Conservation (phyloP, 805 yeast genomes). For the Metschnikowia chrysomelidarum region DNA sequence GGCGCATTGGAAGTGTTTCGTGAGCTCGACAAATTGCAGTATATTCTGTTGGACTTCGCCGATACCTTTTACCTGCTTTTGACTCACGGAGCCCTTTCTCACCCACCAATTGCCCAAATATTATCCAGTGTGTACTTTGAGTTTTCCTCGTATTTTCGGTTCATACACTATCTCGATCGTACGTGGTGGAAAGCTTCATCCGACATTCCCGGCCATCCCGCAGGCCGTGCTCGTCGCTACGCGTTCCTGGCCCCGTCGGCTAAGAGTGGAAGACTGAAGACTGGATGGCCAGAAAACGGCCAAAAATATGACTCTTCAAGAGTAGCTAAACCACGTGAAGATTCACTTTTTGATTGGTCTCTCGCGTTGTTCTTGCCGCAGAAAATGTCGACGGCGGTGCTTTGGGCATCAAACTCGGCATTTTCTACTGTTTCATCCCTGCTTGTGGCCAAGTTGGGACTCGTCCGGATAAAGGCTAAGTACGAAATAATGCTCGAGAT, state of each 20-base stretch:
- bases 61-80: constrained; percentile 1
- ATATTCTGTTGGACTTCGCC: neutral
- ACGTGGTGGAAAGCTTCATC: constrained; percentile 2
- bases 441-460: no score
- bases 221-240: constrained; percentile 1
- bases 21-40: constrained; percentile 1
- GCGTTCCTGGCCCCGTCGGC: constrained; percentile 1
- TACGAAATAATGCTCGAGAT: no score
- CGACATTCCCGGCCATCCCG: neutral
- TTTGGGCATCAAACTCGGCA: no score
- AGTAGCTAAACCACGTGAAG: no score
- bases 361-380: no score
- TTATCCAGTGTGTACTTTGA: neutral
- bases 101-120: constrained; percentile 3
- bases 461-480: no score
- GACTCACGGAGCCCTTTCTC: constrained; percentile 2
- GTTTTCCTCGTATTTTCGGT: constrained; percentile 3
- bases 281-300: no score
- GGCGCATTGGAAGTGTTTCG: constrained; percentile 3
- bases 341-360: no score
- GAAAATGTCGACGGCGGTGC: no score
- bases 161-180: constrained; percentile 6
- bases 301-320: no score
- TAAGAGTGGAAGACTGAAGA: neutral
- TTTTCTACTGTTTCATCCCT: no score